Evolutionary conservation across 768 basidiomycete genomes (phyloP).

Genomic region (Psilocybe cyanescens): DNA sequence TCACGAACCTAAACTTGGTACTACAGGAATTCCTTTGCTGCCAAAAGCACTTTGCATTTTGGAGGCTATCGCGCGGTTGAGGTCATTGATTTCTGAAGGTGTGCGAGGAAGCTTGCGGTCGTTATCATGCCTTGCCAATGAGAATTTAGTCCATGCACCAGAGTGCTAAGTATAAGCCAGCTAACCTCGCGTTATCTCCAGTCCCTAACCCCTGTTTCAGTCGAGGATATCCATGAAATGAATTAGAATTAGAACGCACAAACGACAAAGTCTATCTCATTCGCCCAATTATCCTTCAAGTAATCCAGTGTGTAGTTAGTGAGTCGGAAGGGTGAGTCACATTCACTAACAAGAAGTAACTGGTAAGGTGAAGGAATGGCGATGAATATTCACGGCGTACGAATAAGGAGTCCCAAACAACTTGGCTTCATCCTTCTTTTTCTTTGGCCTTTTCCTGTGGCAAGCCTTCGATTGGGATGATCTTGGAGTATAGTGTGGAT

Average conservation of each 20-base stretch:
- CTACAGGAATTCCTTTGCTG: slow-evolving; percentile 71
- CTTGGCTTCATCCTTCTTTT: slow-evolving; percentile 54
- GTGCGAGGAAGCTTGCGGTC: slow-evolving; percentile 84
- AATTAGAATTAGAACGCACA: slow-evolving; percentile 48
- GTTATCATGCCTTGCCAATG: slow-evolving; percentile 71
- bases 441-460: slow-evolving; percentile 65
- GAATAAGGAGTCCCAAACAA: slow-evolving; percentile 71
- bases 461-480: slow-evolving; percentile 66
- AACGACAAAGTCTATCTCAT: slow-evolving; percentile 89
- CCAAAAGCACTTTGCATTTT: slow-evolving; percentile 80
- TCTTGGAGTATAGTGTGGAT: slow-evolving; percentile 60
- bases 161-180: not conserved
- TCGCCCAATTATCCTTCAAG: slow-evolving; percentile 77
- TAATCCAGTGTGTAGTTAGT: slow-evolving; percentile 83
- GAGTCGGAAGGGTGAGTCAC: slow-evolving; percentile 82
- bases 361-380: not conserved
- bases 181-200: slow-evolving; percentile 73
- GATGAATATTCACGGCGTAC: slow-evolving; percentile 42
- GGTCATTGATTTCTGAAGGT: slow-evolving; percentile 73
- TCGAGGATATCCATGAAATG: not conserved
- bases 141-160: slow-evolving; percentile 8
- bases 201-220: slow-evolving; percentile 53
- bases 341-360: slow-evolving; percentile 49
- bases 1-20: slow-evolving; percentile 74
- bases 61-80: slow-evolving; percentile 68